phyloP scores from a whole-genome alignment of 768 basidiomycete genomes.

The Pleurotus tuoliensis region DNA sequence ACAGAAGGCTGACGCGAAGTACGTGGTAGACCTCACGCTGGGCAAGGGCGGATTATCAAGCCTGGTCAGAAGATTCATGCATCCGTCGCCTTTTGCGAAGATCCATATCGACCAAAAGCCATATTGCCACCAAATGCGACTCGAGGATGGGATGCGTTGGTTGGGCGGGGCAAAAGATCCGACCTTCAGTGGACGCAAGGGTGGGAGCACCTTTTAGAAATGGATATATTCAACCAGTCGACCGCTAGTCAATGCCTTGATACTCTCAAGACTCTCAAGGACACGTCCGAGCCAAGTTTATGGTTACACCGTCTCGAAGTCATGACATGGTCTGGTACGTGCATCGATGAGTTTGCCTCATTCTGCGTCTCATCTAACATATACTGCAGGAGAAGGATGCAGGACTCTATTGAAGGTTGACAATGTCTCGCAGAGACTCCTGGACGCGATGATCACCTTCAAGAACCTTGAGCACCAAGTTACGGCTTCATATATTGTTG shows the following conservation, averaged over 20 bases:
- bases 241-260: constrained; percentile 2
- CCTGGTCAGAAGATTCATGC: constrained; percentile 12
- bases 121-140: neutral
- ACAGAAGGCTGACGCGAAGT: no score
- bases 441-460: neutral
- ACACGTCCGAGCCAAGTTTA: neutral
- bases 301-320: constrained; percentile 5
- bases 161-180: neutral
- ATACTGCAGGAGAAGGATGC: neutral
- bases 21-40: neutral
- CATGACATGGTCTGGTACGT: constrained; percentile 1
- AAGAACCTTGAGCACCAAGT: neutral
- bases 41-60: constrained; percentile 1
- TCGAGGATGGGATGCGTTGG: neutral
- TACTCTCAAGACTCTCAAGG: neutral
- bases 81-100: constrained; percentile 5
- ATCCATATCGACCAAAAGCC: constrained; percentile 7
- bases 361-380: neutral
- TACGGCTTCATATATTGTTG: neutral
- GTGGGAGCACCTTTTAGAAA: constrained; percentile 8
- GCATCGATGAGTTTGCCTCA: no score
- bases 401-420: neutral
- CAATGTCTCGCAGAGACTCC: neutral
- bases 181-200: constrained; percentile 9
- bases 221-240: constrained; percentile 12